Conservation (phyloP, 306 rosid species). For the Vicia sativa region DNA sequence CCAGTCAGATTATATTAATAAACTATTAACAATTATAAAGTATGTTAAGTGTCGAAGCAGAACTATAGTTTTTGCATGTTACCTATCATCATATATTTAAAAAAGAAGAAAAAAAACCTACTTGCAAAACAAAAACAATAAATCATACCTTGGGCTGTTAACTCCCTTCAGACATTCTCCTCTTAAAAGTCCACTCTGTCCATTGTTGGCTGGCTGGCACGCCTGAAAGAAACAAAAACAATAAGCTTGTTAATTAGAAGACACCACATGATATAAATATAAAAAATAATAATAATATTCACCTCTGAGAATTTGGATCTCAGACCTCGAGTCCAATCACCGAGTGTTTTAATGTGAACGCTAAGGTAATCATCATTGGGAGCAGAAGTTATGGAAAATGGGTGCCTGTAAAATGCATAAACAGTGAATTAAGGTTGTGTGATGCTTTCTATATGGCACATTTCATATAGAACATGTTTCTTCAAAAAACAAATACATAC, state of each 20-base stretch:
- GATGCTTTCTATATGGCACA: slow-evolving; percentile 11
- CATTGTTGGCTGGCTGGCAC: slow-evolving; percentile 55
- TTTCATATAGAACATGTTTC: slow-evolving; percentile 26
- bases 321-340: slow-evolving; percentile 65
- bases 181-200: slow-evolving; percentile 56
- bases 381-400: slow-evolving; percentile 76
- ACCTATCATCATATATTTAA: slow-evolving; percentile 1
- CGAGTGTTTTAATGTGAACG: slow-evolving; percentile 62
- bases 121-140: not conserved
- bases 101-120: not conserved
- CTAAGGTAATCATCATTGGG: slow-evolving; percentile 67
- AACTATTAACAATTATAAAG: not conserved
- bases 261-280: not conserved
- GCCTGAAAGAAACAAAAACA: slow-evolving; percentile 48
- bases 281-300: not conserved
- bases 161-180: slow-evolving; percentile 58
- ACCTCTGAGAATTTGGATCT: slow-evolving; percentile 54
- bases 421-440: slow-evolving; percentile 7
- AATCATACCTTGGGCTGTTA: slow-evolving; percentile 38
- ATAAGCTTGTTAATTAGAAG: slow-evolving; percentile 17
- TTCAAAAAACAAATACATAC: slow-evolving; percentile 41
- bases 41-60: slow-evolving; percentile 2
- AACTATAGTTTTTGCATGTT: slow-evolving; percentile 25
- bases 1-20: not conserved
- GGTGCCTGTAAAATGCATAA: slow-evolving; percentile 57